Conservation (phyloP, 495 filamentous ascomycete genomes). For the Neurospora sublineolata region DNA sequence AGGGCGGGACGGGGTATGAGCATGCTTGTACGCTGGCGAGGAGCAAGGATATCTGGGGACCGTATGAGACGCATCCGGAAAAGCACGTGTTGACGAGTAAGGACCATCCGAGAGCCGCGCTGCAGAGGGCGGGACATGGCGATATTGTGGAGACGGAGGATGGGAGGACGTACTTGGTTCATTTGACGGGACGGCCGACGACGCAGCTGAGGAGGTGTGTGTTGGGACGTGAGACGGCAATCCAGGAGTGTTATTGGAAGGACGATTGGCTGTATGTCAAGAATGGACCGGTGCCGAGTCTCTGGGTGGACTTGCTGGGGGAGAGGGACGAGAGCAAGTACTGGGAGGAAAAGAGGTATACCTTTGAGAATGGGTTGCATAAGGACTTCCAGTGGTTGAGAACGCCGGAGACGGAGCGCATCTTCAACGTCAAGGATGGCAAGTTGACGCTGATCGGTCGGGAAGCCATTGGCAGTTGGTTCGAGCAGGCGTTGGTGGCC, state of each 20-base stretch:
- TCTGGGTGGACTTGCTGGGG: slow-evolving; percentile 40
- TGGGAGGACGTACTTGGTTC: slow-evolving; percentile 45
- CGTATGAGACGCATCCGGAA: slow-evolving; percentile 43
- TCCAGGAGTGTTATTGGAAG: slow-evolving; percentile 44
- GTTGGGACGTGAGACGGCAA: slow-evolving; percentile 41
- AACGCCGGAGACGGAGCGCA: slow-evolving; percentile 42
- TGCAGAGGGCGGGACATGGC: slow-evolving; percentile 47
- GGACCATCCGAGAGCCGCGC: slow-evolving; percentile 30
- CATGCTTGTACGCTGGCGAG: slow-evolving; percentile 45
- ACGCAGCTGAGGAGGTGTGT: slow-evolving; percentile 43
- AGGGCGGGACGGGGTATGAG: slow-evolving; percentile 50
- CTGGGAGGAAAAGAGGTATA: slow-evolving; percentile 41
- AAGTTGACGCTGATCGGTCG: slow-evolving; percentile 37
- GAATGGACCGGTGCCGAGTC: slow-evolving; percentile 40
- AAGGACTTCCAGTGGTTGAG: slow-evolving; percentile 47
- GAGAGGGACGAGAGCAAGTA: slow-evolving; percentile 36
- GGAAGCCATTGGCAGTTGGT: slow-evolving; percentile 43
- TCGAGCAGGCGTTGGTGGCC: slow-evolving; percentile 44
- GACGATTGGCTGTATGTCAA: slow-evolving; percentile 49
- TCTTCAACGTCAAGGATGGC: slow-evolving; percentile 28
- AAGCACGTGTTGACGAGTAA: slow-evolving; percentile 36
- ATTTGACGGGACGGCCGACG: slow-evolving; percentile 40
- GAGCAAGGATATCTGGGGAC: slow-evolving; percentile 44
- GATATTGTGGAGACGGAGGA: slow-evolving; percentile 48
- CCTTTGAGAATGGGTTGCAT: slow-evolving; percentile 33